Conservation (phyloP, 768 basidiomycete species). For the Xerocomellus dryophilus region DNA sequence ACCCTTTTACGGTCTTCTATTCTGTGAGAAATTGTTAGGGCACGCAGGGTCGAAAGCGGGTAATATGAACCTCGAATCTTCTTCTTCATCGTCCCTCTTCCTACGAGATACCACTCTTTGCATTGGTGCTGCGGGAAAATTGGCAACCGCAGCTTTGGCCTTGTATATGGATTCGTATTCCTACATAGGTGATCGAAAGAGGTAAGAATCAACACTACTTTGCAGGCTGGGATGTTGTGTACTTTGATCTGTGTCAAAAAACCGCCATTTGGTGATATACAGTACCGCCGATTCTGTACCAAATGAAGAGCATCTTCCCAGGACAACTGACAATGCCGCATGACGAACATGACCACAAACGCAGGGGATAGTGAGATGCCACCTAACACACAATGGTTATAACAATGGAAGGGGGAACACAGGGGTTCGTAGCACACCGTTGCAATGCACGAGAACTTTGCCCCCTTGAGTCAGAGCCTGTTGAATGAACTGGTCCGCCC, state of each 20-base stretch:
- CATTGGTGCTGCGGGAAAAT: constrained; percentile 44
- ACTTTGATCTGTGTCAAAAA: constrained; percentile 93
- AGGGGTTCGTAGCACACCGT: constrained; percentile 45
- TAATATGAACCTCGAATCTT: constrained; percentile 44
- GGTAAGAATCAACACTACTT: neutral
- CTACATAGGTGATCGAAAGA: constrained; percentile 36
- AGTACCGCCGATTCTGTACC: constrained; percentile 89
- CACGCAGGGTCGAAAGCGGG: neutral
- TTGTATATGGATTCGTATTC: constrained; percentile 93
- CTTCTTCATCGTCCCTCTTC: constrained; percentile 75
- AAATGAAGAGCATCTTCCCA: constrained; percentile 89
- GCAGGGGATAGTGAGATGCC: constrained; percentile 86
- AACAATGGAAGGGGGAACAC: neutral
- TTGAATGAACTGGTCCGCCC: constrained; percentile 76
- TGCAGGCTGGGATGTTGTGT: constrained; percentile 7
- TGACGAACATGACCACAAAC: constrained; percentile 91
- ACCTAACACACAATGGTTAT: constrained; percentile 40
- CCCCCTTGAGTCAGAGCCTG: constrained; percentile 56
- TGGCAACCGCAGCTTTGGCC: constrained; percentile 66
- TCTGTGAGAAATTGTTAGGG: constrained; percentile 19
- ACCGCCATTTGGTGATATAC: constrained; percentile 89
- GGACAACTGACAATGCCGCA: constrained; percentile 75
- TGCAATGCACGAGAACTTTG: constrained; percentile 85
- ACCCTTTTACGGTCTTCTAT: constrained; percentile 45
- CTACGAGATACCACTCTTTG: constrained; percentile 50